Conservation (phyloP, 164 flowering plant genomes). For the Vitis cinerea region DNA sequence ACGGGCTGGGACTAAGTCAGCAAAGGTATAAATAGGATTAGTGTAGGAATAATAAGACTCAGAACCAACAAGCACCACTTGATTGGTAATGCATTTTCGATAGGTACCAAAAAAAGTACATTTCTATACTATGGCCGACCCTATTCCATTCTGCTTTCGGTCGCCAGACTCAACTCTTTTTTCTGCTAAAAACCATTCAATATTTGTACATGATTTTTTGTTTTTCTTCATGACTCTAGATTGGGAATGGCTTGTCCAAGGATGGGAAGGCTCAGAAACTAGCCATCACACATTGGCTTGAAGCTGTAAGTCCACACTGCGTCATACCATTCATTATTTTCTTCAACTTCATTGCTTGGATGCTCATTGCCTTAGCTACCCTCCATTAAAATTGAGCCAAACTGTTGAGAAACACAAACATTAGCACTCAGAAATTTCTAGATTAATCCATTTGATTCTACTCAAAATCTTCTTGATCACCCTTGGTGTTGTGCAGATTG, state of each 20-base stretch:
- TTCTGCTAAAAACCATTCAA: too few species aligned
- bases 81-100: too few species aligned
- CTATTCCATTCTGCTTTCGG: not conserved
- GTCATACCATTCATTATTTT: not conserved
- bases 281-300: constrained; percentile 83
- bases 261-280: constrained; percentile 75
- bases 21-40: constrained; percentile 41
- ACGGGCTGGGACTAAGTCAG: constrained; percentile 51
- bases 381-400: too few species aligned
- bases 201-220: too few species aligned
- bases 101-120: too few species aligned
- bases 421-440: not conserved
- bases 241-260: constrained; percentile 76
- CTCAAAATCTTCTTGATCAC: too few species aligned
- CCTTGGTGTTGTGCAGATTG: constrained; percentile 42
- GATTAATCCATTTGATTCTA: not conserved
- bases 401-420: too few species aligned
- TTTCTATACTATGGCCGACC: too few species aligned
- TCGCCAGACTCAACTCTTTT: too few species aligned
- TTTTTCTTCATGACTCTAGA: constrained; percentile 28
- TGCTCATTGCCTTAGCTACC: too few species aligned
- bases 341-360: not conserved
- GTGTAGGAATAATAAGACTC: too few species aligned
- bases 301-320: constrained; percentile 53
- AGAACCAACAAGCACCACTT: too few species aligned